These are phyloP conservation scores for Tulasnella sp. DNA, from an alignment of 768 basidiomycete genomes.

Conservation along the genomic window DNA sequence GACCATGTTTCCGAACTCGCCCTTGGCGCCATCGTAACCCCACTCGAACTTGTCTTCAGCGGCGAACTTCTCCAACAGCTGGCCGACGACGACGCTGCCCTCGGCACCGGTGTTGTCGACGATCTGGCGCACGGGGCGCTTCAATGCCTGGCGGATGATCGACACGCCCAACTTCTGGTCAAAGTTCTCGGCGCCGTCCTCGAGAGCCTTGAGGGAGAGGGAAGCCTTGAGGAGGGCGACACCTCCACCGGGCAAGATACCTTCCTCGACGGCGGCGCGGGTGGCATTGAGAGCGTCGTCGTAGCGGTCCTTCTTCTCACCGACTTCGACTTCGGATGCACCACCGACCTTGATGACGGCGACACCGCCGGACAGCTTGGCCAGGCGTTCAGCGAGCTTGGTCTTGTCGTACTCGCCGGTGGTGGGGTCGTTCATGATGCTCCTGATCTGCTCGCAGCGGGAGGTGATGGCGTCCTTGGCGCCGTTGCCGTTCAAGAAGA, in stretches of 20 bases:
- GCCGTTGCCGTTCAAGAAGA: conserved; percentile 90
- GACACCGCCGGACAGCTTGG: conserved; percentile 93
- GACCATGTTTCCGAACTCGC: conserved; percentile 95
- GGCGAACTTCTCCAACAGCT: conserved; percentile 66
- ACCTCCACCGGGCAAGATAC: conserved; percentile 95
- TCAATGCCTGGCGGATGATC: conserved; percentile 84
- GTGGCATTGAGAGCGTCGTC: conserved; percentile 98
- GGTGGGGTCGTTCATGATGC: conserved; percentile 70
- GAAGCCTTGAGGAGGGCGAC: conserved; percentile 78
- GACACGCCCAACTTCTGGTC: conserved; percentile 94
- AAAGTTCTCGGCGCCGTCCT: conserved; percentile 71
- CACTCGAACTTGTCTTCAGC: conserved; percentile 70
- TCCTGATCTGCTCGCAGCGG: conserved; percentile 93
- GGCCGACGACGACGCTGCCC: conserved; percentile 86
- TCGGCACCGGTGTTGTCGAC: conserved; percentile 94
- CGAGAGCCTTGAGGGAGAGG: conserved; percentile 58
- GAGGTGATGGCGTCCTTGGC: conserved; percentile 84
- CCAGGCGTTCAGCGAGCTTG: conserved; percentile 94
- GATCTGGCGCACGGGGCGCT: conserved; percentile 80
- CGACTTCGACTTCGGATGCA: conserved; percentile 87
- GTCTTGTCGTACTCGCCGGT: conserved; percentile 92
- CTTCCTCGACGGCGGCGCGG: conserved; percentile 96
- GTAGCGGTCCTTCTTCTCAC: conserved; percentile 99
- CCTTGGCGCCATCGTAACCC: conserved; percentile 90
- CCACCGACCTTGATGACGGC: conserved; percentile 99